phyloP scores from a whole-genome alignment of 768 basidiomycete species.

The Hydnomerulius pinastri region DNA sequence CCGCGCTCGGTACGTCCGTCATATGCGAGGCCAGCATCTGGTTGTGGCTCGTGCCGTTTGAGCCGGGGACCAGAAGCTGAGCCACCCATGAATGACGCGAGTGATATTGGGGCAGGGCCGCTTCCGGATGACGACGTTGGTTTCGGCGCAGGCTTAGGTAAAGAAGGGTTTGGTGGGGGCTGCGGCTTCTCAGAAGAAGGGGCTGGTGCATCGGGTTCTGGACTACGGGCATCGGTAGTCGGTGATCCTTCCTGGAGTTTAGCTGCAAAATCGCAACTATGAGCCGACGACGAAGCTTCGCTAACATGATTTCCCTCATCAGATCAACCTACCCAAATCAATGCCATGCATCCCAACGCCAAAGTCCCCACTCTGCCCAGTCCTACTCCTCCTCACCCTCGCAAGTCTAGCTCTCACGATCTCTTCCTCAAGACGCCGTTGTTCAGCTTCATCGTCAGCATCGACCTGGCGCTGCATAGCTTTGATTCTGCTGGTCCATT shows the following conservation, averaged over 20 bases:
- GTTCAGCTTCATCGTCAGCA: conserved; percentile 77
- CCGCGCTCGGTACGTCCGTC: conserved; percentile 56
- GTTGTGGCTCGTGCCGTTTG: conserved; percentile 71
- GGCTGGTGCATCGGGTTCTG: conserved; percentile 10
- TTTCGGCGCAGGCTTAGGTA: conserved; percentile 17
- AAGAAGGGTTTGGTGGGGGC: background rate
- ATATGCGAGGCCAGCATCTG: conserved; percentile 65
- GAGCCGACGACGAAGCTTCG: conserved; percentile 1
- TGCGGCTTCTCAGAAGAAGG: conserved; percentile 10
- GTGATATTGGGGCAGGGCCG: conserved; percentile 58
- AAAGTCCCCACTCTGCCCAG: conserved; percentile 37
- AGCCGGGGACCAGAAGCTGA: conserved; percentile 73
- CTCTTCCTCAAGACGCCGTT: conserved; percentile 61
- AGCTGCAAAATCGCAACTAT: conserved; percentile 13
- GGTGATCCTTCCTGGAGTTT: conserved; percentile 20
- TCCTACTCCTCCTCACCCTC: conserved; percentile 39
- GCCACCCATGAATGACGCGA: conserved; percentile 83
- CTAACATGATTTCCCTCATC: background rate
- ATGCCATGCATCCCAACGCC: conserved; percentile 40
- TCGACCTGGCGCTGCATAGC: conserved; percentile 81
- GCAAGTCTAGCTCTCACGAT: conserved; percentile 53
- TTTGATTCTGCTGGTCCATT: conserved; percentile 82
- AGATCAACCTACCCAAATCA: conserved; percentile 33
- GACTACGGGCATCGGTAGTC: background rate
- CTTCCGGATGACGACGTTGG: conserved; percentile 5